Evolutionary conservation across 2,329 filamentous ascomycete genomes (phyloP), one percentile per base, ranked within the genome.

Genomic region (Alternaria rosae): DNA sequence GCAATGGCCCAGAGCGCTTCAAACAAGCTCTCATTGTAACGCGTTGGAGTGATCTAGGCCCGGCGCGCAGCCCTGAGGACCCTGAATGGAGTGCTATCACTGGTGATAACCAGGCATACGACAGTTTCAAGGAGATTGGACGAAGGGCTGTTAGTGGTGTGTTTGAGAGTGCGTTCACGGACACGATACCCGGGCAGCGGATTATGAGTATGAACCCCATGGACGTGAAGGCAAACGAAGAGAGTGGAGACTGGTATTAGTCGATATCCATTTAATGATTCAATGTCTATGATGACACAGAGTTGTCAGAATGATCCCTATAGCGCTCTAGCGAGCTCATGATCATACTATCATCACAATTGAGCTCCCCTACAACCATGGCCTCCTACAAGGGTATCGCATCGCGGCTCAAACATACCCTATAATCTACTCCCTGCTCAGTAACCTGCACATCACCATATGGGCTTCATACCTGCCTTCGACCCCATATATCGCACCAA

Each of bases 11-110:
- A 69, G 71, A 79, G 11, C 76, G 79, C 4, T 90, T 90, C 76
- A 88, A 85, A 67, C 86, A 89, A 59, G 84, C 85, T 1, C 82
- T 90, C 56, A 82, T 87, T 5, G 84, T 89, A 5, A 89, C 87
- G 8, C 77, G 87, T 17, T 90, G 87, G 87, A 85, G 83, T 62
- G 87, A 90, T 74, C 72, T 90, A 15, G 87, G 87, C 10, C 85
- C 87, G 3, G 78, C 78, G 11, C 63, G 65, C 12, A 82, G 78
- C n/a, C 78, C 78, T 5, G 85, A 88, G 1, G 73, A 76, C 53
- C 53, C 47, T 63, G 89, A 87, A 84, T 83, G 82, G 11, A 84
- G 86, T n/a, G 80, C 84, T 35, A 86, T 86, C 68, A 85, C 60
- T 12, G 65, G 79, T 12, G 66, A 71, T 0, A 72, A 75, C 2